Evolutionary conservation across 495 filamentous ascomycete genomes (phyloP).

Genomic region (Aspergillus affinis): DNA sequence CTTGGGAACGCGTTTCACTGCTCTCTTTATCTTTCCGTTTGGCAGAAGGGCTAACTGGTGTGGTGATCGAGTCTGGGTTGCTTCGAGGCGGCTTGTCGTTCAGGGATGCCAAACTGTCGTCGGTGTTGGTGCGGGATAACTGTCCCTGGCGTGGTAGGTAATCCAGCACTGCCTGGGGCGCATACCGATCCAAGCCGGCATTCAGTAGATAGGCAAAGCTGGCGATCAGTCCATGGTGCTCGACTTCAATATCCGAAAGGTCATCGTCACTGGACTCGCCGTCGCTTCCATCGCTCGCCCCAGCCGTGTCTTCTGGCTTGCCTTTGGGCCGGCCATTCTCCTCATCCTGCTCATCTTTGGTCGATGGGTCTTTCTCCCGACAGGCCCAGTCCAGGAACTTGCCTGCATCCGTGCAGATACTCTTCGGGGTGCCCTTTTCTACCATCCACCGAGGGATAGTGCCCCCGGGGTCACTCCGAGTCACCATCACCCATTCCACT

Average conservation of each 20-base stretch:
- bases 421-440: conserved; percentile 82
- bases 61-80: not conserved
- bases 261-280: conserved; percentile 18
- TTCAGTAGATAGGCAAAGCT: conserved; percentile 44
- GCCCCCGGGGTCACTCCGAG: conserved; percentile 89
- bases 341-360: conserved; percentile 25
- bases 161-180: conserved; percentile 49
- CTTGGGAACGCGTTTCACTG: conserved; percentile 29
- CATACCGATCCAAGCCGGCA: conserved; percentile 40
- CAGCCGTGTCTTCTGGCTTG: conserved; percentile 16
- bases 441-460: conserved; percentile 93
- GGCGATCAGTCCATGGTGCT: conserved; percentile 45
- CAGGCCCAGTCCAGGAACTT: conserved; percentile 88
- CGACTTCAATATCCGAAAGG: conserved; percentile 24
- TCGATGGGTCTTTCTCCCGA: conserved; percentile 44
- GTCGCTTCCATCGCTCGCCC: conserved; percentile 10
- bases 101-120: not conserved
- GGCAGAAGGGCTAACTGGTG: conserved; percentile 10
- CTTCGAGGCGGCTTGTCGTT: conserved; percentile 3
- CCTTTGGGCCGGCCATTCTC: conserved; percentile 10
- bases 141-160: conserved; percentile 42
- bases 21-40: conserved; percentile 20
- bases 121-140: conserved; percentile 29
- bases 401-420: conserved; percentile 77
- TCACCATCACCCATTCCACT: conserved; percentile 97